Evolutionary conservation across 495 filamentous ascomycete genomes (phyloP).

Genomic region (Aspergillus homomorphus): DNA sequence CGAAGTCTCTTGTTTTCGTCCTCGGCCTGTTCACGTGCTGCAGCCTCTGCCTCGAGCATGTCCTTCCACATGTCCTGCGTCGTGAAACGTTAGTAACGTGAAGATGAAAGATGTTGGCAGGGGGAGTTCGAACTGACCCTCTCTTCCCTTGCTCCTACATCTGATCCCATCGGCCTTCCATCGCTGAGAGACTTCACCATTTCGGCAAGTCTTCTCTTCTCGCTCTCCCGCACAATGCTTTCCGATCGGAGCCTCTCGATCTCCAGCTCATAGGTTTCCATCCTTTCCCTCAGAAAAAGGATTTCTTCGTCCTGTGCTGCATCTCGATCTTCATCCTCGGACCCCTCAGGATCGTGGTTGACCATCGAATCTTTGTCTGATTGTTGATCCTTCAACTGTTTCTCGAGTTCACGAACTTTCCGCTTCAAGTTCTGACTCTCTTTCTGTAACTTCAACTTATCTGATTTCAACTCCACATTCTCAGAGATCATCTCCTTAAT

Average conservation of each 20-base stretch:
- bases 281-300: constrained; percentile 71
- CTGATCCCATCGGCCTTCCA: constrained; percentile 57
- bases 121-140: constrained; percentile 42
- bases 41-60: constrained; percentile 88
- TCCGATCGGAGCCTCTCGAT: constrained; percentile 80
- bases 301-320: constrained; percentile 73
- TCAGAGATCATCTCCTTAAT: constrained; percentile 96
- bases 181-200: constrained; percentile 71
- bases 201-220: constrained; percentile 78
- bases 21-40: constrained; percentile 83
- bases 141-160: constrained; percentile 77
- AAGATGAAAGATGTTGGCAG: background rate
- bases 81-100: constrained; percentile 7
- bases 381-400: constrained; percentile 66
- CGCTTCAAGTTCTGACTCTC: constrained; percentile 79
- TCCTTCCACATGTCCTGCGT: constrained; percentile 84
- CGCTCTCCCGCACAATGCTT: constrained; percentile 67
- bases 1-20: constrained; percentile 81
- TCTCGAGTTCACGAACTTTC: constrained; percentile 79
- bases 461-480: constrained; percentile 92
- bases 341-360: constrained; percentile 58
- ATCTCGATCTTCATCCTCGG: constrained; percentile 54
- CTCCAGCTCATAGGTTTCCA: constrained; percentile 77
- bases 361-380: constrained; percentile 57
- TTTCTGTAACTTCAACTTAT: constrained; percentile 79